A percentile compares a stretch with the other conserved stretches of the same genome.
Evolutionary conservation across 768 basidiomycete species (phyloP).

Genomic region (Collybiopsis confluens): DNA sequence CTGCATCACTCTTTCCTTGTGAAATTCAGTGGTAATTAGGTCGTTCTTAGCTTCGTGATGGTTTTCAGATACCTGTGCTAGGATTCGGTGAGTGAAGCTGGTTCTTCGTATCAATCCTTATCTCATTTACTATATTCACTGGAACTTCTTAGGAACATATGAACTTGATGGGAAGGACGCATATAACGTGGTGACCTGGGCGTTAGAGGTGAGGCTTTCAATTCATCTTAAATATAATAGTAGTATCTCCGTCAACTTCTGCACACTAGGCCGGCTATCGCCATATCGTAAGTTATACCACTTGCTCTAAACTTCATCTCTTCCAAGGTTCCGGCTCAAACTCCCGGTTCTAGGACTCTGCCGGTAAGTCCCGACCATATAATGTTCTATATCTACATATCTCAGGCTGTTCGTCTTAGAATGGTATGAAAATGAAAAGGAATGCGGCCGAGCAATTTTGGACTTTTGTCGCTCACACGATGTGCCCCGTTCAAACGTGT

Average conservation of each 20-base stretch:
- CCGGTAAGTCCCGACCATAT: not conserved
- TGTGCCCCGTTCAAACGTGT: conserved; percentile 55
- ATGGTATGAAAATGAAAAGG: conserved; percentile 64
- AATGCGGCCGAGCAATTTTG: conserved; percentile 57
- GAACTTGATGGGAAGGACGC: conserved; percentile 51
- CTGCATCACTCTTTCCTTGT: not conserved
- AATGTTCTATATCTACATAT: conserved; percentile 1
- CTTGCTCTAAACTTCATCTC: not conserved
- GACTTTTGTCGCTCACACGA: conserved; percentile 45
- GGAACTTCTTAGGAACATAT: conserved; percentile 36
- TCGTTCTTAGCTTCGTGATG: conserved; percentile 41
- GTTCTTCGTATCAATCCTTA: not conserved
- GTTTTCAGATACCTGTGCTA: conserved; percentile 47
- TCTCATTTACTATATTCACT: not conserved
- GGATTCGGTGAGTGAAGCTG: conserved; percentile 44
- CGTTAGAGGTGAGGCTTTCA: conserved; percentile 46
- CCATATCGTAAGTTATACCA: conserved; percentile 43
- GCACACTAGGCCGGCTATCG: conserved; percentile 52
- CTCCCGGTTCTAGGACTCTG: conserved; percentile 10
- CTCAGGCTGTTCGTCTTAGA: conserved; percentile 38
- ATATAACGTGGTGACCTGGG: conserved; percentile 53
- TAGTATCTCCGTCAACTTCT: not conserved
- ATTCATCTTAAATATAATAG: not conserved
- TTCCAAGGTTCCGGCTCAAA: not conserved
- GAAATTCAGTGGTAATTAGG: too few species aligned